Evolutionary conservation across 192 early-diverging fungal species (phyloP).

Genomic region (Coemansia biformis): DNA sequence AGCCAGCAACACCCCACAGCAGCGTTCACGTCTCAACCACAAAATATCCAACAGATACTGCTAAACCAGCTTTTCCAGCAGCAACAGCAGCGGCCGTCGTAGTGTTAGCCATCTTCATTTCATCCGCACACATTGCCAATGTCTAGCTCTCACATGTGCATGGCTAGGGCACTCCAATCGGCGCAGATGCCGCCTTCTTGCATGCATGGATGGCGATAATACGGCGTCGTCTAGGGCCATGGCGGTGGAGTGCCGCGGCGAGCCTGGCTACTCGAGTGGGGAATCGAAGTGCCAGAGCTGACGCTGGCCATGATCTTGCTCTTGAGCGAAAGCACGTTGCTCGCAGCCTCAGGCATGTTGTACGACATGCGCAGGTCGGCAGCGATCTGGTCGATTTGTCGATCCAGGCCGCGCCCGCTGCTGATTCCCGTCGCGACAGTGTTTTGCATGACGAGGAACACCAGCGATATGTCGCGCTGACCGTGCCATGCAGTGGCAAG

Average conservation of each 20-base stretch:
- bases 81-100: constrained; percentile 7
- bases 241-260: too few relatives aligned
- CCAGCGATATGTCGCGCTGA: constrained; percentile 22
- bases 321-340: constrained; percentile 9
- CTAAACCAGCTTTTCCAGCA: constrained; percentile 27
- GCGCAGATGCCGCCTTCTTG: too few relatives aligned
- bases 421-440: constrained; percentile 20
- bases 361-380: constrained; percentile 25
- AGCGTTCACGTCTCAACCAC: constrained; percentile 27
- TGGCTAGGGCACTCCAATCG: too few relatives aligned
- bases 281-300: background rate
- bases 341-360: constrained; percentile 13
- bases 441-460: constrained; percentile 22
- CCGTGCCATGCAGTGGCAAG: constrained; percentile 20
- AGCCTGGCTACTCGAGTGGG: too few relatives aligned
- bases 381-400: constrained; percentile 25
- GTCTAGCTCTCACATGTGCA: too few relatives aligned
- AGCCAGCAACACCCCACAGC: constrained; percentile 18
- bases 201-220: too few relatives aligned
- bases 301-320: constrained; percentile 6
- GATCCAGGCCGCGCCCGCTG: constrained; percentile 9
- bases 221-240: too few relatives aligned
- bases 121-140: too few relatives aligned
- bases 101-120: too few relatives aligned
- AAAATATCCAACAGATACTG: constrained; percentile 25